Evolutionary conservation across 345 rosid species (phyloP), one percentile per base, ranked within the genome.

Genomic region (Turnera subulata): DNA sequence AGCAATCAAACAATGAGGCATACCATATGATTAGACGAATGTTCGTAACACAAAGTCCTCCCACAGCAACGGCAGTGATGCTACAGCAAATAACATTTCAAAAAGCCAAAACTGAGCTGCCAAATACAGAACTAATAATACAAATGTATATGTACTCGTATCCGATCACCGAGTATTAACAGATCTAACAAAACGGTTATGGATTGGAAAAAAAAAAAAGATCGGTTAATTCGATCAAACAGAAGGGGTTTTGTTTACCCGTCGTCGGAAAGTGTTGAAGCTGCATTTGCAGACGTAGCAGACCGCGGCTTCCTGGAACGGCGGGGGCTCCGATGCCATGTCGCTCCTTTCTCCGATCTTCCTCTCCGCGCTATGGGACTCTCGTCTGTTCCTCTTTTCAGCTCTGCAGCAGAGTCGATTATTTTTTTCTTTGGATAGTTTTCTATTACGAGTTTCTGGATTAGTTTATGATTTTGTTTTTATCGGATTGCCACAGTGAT

Each of bases 51-150:
- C 49, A 86, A 65, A 8, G 88, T 82, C 73, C 83, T 78, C 39
- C 95, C 88, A 59, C 91, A 86, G 65, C 88, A 64, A 50, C 91
- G 78, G 63, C 95, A 86, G 66, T 86, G 95, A 76, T 86, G 91
- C 95, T 84, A 75, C 74, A 75, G 73, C 42, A 43, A 13, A 3
- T 46, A 35, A 46, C 11, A 32, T 12, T 18, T 48, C 19, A 16
- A 20, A 45, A 38, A 45, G 25, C 37, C 32, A 17, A 37, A 8
- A 11, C n/a, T 11, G 12, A 11, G 5, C 5, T 16, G n/a, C 5
- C 12, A 42, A 16, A 13, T 42, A 15, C 45, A 13, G n/a, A 16
- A 42, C 4, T 13, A 4, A 42, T 13, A 16, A 0, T 42, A 13
- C 16, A 16, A 16, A 42, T 8, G 13, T 37, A 37, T 37, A 29